Conservation (phyloP, 2,329 filamentous ascomycete genomes). For the Aspergillus sp. region DNA sequence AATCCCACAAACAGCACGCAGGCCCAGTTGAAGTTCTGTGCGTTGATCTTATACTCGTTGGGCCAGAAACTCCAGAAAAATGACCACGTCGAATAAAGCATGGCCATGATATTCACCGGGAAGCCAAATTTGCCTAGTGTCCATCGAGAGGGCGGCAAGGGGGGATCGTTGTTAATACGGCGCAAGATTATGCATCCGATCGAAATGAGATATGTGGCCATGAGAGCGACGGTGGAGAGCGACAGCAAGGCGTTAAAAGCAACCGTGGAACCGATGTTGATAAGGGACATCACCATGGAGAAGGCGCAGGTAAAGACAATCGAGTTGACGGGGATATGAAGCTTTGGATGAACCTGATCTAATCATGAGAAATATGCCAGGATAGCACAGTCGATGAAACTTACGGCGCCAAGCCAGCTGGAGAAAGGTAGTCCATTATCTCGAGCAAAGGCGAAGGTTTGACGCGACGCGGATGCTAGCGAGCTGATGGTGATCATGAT, state of each 20-base stretch:
- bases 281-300: conserved; percentile 43
- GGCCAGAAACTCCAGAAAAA: conserved; percentile 53
- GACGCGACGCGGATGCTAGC: conserved; percentile 40
- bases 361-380: not conserved
- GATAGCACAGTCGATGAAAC: not conserved
- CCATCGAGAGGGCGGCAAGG: conserved; percentile 43
- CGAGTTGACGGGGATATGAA: conserved; percentile 45
- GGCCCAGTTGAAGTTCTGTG: conserved; percentile 52
- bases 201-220: conserved; percentile 52
- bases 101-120: conserved; percentile 45
- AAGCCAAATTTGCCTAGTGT: conserved; percentile 46
- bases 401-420: conserved; percentile 32
- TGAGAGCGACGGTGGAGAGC: conserved; percentile 47
- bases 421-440: conserved; percentile 46
- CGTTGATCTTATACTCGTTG: conserved; percentile 33
- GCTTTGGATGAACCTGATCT: conserved; percentile 33
- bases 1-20: conserved; percentile 44
- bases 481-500: conserved; percentile 41
- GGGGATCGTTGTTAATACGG: conserved; percentile 35
- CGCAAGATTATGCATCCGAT: conserved; percentile 47
- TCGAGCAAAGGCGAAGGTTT: conserved; percentile 45
- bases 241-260: conserved; percentile 56
- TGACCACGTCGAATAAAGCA: conserved; percentile 45
- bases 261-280: conserved; percentile 52
- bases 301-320: conserved; percentile 31